Conservation (phyloP, 495 filamentous ascomycete genomes). For the Annulohypoxylon nitens region DNA sequence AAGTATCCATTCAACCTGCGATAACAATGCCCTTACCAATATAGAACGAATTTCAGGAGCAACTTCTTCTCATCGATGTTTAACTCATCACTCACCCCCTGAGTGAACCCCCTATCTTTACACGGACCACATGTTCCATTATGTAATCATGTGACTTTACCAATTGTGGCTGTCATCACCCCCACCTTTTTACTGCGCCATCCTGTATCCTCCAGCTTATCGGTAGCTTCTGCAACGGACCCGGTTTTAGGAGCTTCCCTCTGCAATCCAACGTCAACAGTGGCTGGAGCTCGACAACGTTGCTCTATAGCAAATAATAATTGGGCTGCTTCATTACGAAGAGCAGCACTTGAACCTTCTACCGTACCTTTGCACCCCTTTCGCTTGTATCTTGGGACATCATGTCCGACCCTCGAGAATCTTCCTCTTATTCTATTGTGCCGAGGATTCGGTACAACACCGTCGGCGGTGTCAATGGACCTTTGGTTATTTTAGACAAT, state of each 20-base stretch:
- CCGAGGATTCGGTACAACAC: conserved; percentile 97
- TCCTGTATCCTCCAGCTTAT: conserved; percentile 22
- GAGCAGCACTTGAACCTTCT: conserved; percentile 20
- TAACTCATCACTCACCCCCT: neutral
- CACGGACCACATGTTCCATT: conserved; percentile 19
- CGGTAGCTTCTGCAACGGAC: conserved; percentile 35
- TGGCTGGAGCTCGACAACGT: conserved; percentile 45
- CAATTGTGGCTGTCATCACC: conserved; percentile 38
- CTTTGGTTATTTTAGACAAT: conserved; percentile 96
- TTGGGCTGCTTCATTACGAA: conserved; percentile 32
- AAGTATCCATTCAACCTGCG: neutral
- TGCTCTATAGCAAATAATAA: conserved; percentile 36
- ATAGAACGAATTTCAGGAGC: neutral
- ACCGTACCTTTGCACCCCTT: conserved; percentile 24
- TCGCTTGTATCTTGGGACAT: conserved; percentile 55
- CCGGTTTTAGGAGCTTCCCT: conserved; percentile 40
- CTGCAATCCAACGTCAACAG: conserved; percentile 44
- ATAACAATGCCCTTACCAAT: neutral
- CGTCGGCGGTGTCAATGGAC: conserved; percentile 96
- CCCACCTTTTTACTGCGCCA: conserved; percentile 38
- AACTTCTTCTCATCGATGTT: neutral
- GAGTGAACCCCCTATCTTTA: neutral
- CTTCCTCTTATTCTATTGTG: conserved; percentile 75
- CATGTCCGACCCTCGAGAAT: conserved; percentile 82
- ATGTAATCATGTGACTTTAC: conserved; percentile 36